Evolutionary conservation across 495 filamentous ascomycete species (phyloP).

Genomic region (Penicillium soppii): DNA sequence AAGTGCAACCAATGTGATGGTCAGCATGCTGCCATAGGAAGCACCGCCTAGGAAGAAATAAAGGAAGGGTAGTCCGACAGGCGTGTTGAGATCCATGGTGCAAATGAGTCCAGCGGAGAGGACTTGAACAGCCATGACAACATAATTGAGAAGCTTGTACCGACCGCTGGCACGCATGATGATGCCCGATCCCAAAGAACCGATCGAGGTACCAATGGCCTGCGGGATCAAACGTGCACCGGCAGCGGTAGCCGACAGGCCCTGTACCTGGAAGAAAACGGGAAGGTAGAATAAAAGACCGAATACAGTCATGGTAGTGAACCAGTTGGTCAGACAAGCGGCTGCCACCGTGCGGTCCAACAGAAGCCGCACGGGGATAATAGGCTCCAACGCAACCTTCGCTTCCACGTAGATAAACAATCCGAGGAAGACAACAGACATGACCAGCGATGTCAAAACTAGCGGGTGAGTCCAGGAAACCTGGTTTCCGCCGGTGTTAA

Average conservation of each 20-base stretch:
- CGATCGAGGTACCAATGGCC: constrained; percentile 65
- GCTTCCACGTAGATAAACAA: constrained; percentile 68
- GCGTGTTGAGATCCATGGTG: constrained; percentile 56
- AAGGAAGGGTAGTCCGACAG: constrained; percentile 62
- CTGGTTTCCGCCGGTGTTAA: constrained; percentile 83
- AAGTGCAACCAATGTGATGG: constrained; percentile 73
- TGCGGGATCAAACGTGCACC: constrained; percentile 70
- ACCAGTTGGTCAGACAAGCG: constrained; percentile 77
- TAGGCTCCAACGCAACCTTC: constrained; percentile 64
- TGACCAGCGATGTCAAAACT: constrained; percentile 65
- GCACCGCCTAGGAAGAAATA: constrained; percentile 67
- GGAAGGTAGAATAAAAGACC: constrained; percentile 74
- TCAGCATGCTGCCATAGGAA: constrained; percentile 78
- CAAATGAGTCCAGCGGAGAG: constrained; percentile 47
- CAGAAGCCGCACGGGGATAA: constrained; percentile 81
- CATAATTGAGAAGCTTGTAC: constrained; percentile 61
- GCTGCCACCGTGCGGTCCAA: constrained; percentile 68
- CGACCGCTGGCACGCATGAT: constrained; percentile 77
- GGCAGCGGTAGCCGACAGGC: constrained; percentile 65
- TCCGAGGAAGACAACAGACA: constrained; percentile 55
- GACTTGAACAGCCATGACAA: constrained; percentile 53
- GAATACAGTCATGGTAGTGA: constrained; percentile 53
- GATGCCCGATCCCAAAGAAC: constrained; percentile 66
- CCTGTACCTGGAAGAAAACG: constrained; percentile 78
- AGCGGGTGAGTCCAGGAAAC: constrained; percentile 84